These are phyloP conservation scores for Lasiodiplodia citricola DNA, from an alignment of 2,329 filamentous ascomycete genomes.

Conservation along the genomic window DNA sequence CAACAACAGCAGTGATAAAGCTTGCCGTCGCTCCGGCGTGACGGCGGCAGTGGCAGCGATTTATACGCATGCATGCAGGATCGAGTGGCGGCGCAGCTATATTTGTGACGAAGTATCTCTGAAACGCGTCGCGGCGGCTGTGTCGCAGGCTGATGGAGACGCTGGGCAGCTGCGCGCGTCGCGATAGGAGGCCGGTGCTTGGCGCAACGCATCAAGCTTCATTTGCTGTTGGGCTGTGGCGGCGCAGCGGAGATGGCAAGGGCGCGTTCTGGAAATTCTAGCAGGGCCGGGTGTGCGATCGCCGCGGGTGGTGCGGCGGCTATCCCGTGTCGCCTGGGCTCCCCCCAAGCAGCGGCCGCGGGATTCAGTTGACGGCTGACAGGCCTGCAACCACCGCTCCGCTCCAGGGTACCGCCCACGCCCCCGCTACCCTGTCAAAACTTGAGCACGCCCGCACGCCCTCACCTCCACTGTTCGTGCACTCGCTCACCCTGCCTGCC, in stretches of 20 bases:
- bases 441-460: slow-evolving; percentile 20
- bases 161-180: background rate
- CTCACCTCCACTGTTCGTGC: slow-evolving; percentile 21
- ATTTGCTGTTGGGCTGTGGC: slow-evolving; percentile 3
- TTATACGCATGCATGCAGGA: slow-evolving; percentile 7
- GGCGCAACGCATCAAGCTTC: slow-evolving; percentile 20
- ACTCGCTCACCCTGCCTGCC: slow-evolving; percentile 16
- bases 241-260: slow-evolving; percentile 15
- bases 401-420: slow-evolving; percentile 22
- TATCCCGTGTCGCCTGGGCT: slow-evolving; percentile 15
- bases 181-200: slow-evolving; percentile 4
- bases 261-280: slow-evolving; percentile 20
- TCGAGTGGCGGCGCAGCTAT: background rate
- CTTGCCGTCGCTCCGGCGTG: slow-evolving; percentile 14
- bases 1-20: slow-evolving; percentile 16
- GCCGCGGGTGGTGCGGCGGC: slow-evolving; percentile 20
- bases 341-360: slow-evolving; percentile 12
- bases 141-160: slow-evolving; percentile 21
- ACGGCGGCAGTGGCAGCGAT: slow-evolving; percentile 3
- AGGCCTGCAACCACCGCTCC: slow-evolving; percentile 20
- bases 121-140: slow-evolving; percentile 14
- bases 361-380: slow-evolving; percentile 9
- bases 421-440: slow-evolving; percentile 21
- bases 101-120: slow-evolving; percentile 15
- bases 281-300: slow-evolving; percentile 11